Evolutionary conservation across 768 basidiomycete genomes (phyloP).

Genomic region (Suillus sp.): DNA sequence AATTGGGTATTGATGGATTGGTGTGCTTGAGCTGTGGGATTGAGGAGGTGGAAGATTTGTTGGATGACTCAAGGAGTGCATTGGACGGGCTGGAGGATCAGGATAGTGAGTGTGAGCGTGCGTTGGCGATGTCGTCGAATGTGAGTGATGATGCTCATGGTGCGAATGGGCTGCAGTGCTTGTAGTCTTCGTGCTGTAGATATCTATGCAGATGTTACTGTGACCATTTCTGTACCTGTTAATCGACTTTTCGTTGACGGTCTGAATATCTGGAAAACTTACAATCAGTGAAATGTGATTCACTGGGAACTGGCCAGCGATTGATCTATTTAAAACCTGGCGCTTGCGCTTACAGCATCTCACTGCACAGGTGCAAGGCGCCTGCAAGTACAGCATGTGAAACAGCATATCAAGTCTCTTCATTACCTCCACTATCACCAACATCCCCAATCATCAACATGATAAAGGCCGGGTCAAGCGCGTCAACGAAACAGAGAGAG

Average conservation of each 20-base stretch:
- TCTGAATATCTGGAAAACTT: background rate
- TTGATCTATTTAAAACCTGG: too few relatives aligned
- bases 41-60: slow-evolving; percentile 84
- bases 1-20: too few relatives aligned
- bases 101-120: slow-evolving; percentile 8
- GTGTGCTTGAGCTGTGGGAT: too few relatives aligned
- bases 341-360: background rate
- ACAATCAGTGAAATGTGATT: background rate
- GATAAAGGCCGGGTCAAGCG: background rate
- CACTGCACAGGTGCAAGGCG: background rate
- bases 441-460: background rate
- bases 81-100: slow-evolving; percentile 59
- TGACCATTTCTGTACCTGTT: background rate
- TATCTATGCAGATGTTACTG: background rate
- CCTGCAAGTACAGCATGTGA: background rate
- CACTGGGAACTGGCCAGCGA: background rate
- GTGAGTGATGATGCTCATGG: background rate
- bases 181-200: background rate
- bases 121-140: background rate
- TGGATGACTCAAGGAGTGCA: slow-evolving; percentile 45
- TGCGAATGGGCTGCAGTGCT: background rate
- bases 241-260: background rate
- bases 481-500: background rate
- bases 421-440: background rate
- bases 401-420: background rate